Base-by-base conservation (phyloP, 2,329 filamentous ascomycete species). In the Aspergillus tubingensis region DNA sequence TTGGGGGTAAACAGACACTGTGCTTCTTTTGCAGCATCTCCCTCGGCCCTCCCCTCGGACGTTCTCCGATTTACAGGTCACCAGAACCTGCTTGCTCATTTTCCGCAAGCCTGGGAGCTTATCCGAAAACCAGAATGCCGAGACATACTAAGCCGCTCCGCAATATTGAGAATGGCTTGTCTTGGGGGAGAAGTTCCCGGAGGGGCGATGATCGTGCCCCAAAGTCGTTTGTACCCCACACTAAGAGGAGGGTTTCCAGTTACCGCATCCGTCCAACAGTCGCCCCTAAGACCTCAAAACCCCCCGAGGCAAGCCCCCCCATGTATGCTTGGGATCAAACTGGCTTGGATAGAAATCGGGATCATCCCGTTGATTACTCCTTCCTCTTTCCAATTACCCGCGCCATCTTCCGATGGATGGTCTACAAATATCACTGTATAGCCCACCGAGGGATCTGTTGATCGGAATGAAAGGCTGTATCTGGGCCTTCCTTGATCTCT, bases 191-290 rank as follows among this genome's bases (percentile, higher is more conserved):
- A 21, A 19, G 19, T 6, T 21, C 43, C 43, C 19, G 13, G 44
- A 27, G 21, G 49, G 48, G 17, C 39, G 54, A 49, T 23, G 54
- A 56, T 56, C 54, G 30, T 43, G 23, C 19, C 30, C 30, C 43
- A 30, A 32, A 50, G 25, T 50, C 17, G 25, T 27, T 8, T 30
- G 13, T 50, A 25, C 52, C 52, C 58, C 58, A 55, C 52, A 17
- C n/a, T 23, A 27, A 50, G 47, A 36, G 32, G 32, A 13, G 32
- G 10, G 43, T 43, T 13, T 49, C 41, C 17, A 13, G 41, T 44
- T 36, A 32, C 57, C 21, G 43, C 27, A 47, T 48, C 25, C 49
- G 38, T 49, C 19, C 21, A 27, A n/a, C 8, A 13, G 5, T 49
- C 43, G 21, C 21, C 44, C 25, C 8, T 15, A n/a, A 53, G 39